Percentiles rank a stretch among this genome's conserved stretches.
phyloP scores from a whole-genome alignment of 192 early-diverging fungal species.

The Lobosporangium transversale region DNA sequence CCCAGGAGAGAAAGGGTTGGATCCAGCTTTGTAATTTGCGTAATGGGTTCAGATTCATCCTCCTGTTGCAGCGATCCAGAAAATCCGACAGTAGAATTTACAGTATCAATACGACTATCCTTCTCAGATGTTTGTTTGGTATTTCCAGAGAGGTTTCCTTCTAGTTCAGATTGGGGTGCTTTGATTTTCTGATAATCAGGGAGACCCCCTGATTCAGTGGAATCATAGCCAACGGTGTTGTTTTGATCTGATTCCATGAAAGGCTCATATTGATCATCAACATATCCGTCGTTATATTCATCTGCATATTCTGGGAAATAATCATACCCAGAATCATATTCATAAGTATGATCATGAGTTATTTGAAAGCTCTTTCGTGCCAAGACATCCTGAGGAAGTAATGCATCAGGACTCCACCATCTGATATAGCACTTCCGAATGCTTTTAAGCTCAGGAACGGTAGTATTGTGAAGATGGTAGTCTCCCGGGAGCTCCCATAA shows the following conservation, averaged over 20 bases:
- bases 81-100: slow-evolving; percentile 13
- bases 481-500: slow-evolving; percentile 85
- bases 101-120: slow-evolving; percentile 14
- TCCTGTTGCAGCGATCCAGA: not conserved
- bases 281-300: slow-evolving; percentile 16
- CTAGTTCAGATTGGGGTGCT: slow-evolving; percentile 27
- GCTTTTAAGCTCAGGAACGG: slow-evolving; percentile 27
- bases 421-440: slow-evolving; percentile 65
- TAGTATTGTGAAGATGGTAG: slow-evolving; percentile 78
- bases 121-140: not conserved
- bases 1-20: too few species aligned
- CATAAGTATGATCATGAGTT: too few species aligned
- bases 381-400: slow-evolving; percentile 45
- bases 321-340: slow-evolving; percentile 31
- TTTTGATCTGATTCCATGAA: not conserved
- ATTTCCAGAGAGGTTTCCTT: slow-evolving; percentile 12
- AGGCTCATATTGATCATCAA: not conserved
- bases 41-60: too few species aligned
- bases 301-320: slow-evolving; percentile 17
- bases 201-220: slow-evolving; percentile 4
- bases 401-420: slow-evolving; percentile 68
- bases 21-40: too few species aligned
- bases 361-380: slow-evolving; percentile 36
- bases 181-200: slow-evolving; percentile 24
- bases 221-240: not conserved